These are phyloP conservation scores for Phaseolus lunatus DNA, from an alignment of 306 rosid genomes.

Conservation along the genomic window DNA sequence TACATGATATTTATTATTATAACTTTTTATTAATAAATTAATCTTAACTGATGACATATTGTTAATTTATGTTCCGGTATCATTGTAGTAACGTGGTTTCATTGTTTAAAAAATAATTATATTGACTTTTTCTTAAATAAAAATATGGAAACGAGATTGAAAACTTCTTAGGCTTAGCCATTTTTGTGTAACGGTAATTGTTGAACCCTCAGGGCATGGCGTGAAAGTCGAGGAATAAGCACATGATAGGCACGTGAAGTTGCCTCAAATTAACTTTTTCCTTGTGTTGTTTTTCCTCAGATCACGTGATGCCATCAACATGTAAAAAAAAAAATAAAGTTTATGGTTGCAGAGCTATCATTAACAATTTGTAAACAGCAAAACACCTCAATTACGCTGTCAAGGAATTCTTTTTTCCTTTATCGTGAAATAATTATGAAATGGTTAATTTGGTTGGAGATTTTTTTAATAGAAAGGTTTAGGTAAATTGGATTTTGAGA, in stretches of 20 bases:
- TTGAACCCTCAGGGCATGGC: neutral
- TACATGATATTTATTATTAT: too few relatives aligned
- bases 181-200: neutral
- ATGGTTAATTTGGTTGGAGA: too few relatives aligned
- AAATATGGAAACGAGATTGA: too few relatives aligned
- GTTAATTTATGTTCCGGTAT: too few relatives aligned
- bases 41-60: too few relatives aligned
- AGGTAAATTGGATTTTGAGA: too few relatives aligned
- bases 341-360: neutral
- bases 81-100: too few relatives aligned
- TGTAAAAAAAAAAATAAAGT: neutral
- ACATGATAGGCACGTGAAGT: conserved; percentile 9
- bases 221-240: neutral
- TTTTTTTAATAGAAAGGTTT: too few relatives aligned
- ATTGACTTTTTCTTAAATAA: too few relatives aligned
- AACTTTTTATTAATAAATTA: too few relatives aligned
- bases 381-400: conserved; percentile 4
- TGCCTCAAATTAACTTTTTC: neutral
- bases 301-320: conserved; percentile 2
- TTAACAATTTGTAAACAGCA: neutral
- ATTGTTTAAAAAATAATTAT: too few relatives aligned
- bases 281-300: neutral
- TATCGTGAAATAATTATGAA: neutral
- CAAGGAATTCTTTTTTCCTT: neutral
- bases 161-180: neutral